These are phyloP conservation scores for Wallacemonas collosoma DNA, from an alignment of 208 protist genomes.

Conservation along the genomic window DNA sequence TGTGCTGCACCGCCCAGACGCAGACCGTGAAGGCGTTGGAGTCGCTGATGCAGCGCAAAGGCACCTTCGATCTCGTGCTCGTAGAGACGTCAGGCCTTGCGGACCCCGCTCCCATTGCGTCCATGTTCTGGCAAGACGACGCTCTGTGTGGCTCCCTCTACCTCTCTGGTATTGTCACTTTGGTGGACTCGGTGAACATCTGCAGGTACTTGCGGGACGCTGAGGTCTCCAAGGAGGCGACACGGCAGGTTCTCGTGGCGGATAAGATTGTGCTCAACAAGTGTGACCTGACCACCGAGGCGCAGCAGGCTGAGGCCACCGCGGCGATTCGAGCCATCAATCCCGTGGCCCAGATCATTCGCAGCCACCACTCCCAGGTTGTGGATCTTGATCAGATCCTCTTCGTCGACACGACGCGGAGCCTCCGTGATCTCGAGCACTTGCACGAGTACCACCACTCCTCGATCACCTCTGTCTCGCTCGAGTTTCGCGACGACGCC, in stretches of 20 bases:
- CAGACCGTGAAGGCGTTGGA: constrained; percentile 88
- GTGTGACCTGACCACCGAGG: constrained; percentile 80
- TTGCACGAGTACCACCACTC: constrained; percentile 56
- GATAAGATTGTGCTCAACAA: constrained; percentile 96
- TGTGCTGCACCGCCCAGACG: constrained; percentile 94
- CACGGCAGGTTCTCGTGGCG: constrained; percentile 92
- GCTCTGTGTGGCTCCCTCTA: constrained; percentile 75
- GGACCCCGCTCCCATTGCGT: constrained; percentile 91
- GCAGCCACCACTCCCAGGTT: constrained; percentile 55
- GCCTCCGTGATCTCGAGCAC: constrained; percentile 45
- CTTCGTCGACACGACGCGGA: constrained; percentile 80
- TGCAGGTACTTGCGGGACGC: constrained; percentile 66
- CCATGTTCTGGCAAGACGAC: constrained; percentile 96
- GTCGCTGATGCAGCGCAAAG: constrained; percentile 77
- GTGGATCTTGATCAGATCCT: constrained; percentile 70
- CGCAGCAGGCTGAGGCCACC: constrained; percentile 50
- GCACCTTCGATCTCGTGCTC: constrained; percentile 90
- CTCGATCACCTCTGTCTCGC: constrained; percentile 67
- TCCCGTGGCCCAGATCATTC: constrained; percentile 60
- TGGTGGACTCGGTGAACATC: constrained; percentile 91
- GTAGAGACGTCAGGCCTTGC: constrained; percentile 93
- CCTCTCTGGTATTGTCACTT: constrained; percentile 89
- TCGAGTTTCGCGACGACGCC: constrained; percentile 63
- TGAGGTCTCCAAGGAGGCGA: constrained; percentile 70
- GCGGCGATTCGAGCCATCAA: constrained; percentile 62